Conservation (phyloP, 1,284 basidiomycete species). For the Fomitopsis betulina region DNA sequence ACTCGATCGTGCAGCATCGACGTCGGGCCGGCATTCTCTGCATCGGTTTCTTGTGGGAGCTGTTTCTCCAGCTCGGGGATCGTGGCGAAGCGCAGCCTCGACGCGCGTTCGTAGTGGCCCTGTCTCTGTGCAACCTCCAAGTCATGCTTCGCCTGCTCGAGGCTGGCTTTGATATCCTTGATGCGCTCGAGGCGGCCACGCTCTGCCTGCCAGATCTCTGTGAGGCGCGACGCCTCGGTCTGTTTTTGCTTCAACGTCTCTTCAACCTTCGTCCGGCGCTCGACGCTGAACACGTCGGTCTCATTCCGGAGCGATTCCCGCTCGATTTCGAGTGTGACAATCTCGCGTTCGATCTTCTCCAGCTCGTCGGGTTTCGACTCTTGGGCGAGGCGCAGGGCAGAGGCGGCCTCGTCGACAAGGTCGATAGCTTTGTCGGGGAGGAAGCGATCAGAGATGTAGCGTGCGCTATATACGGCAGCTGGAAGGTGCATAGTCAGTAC, state of each 20-base stretch:
- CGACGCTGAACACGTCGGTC: constrained; percentile 75
- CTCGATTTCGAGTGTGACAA: constrained; percentile 89
- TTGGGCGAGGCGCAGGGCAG: constrained; percentile 83
- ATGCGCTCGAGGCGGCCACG: constrained; percentile 71
- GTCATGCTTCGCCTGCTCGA: constrained; percentile 85
- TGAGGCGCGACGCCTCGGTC: constrained; percentile 58
- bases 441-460: constrained; percentile 84
- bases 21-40: constrained; percentile 43
- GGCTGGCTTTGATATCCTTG: constrained; percentile 72
- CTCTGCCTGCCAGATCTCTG: constrained; percentile 75
- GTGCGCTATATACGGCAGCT: constrained; percentile 79
- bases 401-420: constrained; percentile 88
- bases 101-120: constrained; percentile 81
- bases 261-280: constrained; percentile 69
- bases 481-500: not conserved
- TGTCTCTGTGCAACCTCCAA: constrained; percentile 86
- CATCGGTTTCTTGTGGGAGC: constrained; percentile 61
- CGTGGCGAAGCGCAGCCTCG: constrained; percentile 75
- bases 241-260: constrained; percentile 55
- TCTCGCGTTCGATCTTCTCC: constrained; percentile 78
- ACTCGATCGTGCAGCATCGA: constrained; percentile 84
- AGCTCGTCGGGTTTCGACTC: constrained; percentile 88
- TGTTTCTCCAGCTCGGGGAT: constrained; percentile 80
- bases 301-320: constrained; percentile 89
- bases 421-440: constrained; percentile 91